Conservation (phyloP, 2,329 filamentous ascomycete species). For the Coniosporium tulheliwenetii region DNA sequence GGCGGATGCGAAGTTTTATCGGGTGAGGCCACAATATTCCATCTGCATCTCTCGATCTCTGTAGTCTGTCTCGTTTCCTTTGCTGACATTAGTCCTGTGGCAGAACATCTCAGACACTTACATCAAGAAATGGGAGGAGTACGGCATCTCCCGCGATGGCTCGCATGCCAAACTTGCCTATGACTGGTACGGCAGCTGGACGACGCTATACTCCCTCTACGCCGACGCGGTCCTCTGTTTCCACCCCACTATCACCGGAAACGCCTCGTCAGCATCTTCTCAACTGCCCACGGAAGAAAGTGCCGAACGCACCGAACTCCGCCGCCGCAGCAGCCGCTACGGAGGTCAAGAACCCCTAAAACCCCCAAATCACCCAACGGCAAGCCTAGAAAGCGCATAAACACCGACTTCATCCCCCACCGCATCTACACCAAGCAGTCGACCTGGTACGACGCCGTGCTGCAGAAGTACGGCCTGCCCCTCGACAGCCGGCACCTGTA, state of each 20-base stretch:
- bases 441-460: slow-evolving; percentile 63
- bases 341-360: slow-evolving; percentile 10
- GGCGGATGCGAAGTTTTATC: slow-evolving; percentile 41
- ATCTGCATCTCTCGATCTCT: no score
- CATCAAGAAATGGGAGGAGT: slow-evolving; percentile 54
- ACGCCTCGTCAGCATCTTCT: slow-evolving; percentile 21
- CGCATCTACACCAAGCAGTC: slow-evolving; percentile 66
- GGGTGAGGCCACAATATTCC: background rate
- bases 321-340: background rate
- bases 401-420: slow-evolving; percentile 50
- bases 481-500: slow-evolving; percentile 72
- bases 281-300: slow-evolving; percentile 12
- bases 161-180: slow-evolving; percentile 68
- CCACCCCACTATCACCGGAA: slow-evolving; percentile 32
- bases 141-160: slow-evolving; percentile 52
- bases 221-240: slow-evolving; percentile 70
- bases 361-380: slow-evolving; percentile 1
- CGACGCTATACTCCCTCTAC: slow-evolving; percentile 74
- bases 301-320: slow-evolving; percentile 1
- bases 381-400: background rate
- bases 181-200: slow-evolving; percentile 67
- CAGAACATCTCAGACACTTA: slow-evolving; percentile 47
- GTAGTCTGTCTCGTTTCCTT: no score
- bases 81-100: no score
- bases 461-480: slow-evolving; percentile 69